Conservation (phyloP, 208 protist genomes). For the Leishmania lainsoni region DNA sequence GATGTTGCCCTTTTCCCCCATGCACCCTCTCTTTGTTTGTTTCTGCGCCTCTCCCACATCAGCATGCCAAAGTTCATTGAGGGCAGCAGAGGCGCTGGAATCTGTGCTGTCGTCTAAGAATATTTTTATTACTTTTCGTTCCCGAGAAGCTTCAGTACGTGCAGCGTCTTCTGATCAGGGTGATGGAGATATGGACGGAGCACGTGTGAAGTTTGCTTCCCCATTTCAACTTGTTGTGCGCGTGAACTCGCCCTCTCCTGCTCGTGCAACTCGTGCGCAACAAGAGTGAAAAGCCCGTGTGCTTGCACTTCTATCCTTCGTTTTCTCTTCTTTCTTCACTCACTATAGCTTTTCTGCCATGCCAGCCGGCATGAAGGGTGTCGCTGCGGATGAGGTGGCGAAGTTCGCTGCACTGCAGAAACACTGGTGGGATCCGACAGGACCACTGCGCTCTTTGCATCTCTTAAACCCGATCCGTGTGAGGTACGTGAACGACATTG, state of each 20-base stretch:
- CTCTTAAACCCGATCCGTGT: constrained; percentile 92
- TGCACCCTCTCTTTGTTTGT: background rate
- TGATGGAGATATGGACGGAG: background rate
- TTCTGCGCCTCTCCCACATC: background rate
- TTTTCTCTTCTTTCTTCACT: background rate
- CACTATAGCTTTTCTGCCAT: background rate
- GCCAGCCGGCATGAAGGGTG: constrained; percentile 31
- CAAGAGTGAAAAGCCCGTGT: background rate
- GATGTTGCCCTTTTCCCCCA: background rate
- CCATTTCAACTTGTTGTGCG: background rate
- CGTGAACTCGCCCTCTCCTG: background rate
- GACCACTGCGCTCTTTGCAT: constrained; percentile 90
- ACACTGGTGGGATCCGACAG: constrained; percentile 90
- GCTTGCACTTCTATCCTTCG: background rate
- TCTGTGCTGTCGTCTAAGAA: background rate
- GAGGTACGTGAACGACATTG: constrained; percentile 70
- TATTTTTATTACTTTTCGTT: background rate
- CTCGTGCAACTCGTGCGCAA: background rate
- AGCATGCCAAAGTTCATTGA: background rate
- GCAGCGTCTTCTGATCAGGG: background rate
- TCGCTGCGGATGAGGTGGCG: constrained; percentile 69
- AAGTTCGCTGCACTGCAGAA: constrained; percentile 76
- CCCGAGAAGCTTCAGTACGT: background rate
- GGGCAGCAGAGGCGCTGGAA: background rate
- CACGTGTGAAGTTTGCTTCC: background rate